Evolutionary conservation across 1,284 basidiomycete genomes (phyloP), one percentile per base, ranked within the genome.

Genomic region (Pseudozyma sp.): DNA sequence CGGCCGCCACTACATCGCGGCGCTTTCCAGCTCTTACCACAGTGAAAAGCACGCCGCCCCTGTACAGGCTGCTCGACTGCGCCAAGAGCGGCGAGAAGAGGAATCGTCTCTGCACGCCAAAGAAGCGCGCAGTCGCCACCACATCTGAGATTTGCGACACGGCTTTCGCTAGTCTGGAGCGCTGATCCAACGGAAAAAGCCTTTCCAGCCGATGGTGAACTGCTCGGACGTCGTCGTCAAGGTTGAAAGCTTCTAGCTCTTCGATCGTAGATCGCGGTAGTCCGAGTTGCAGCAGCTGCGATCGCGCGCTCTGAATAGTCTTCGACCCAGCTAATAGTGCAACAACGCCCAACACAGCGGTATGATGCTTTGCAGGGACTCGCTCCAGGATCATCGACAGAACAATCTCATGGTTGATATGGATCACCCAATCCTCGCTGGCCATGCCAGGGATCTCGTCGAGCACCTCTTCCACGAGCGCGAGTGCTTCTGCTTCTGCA

Each of bases 1-100:
- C 93, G 5, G 89, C 89, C 3, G 82, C 93, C 24, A 94, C 87
- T 13, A 93, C 87, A 65, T 94, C 92, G 3, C 87, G 86, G 24
- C 88, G 88, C 80, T 90, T 92, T 70, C 87, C 89, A 4, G 64
- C 61, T 60, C 89, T 87, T 4, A 90, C 89, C 2, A 94, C 89
- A 75, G 93, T 91, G 61, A 94, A 88, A 50, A 92, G 87, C 24
- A 93, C 86, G 0, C 92, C 92, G 55, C 91, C 88, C 47, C 89
- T 89, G 86, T 92, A 93, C 75, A 90, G 87, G 0, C 85, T 83
- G 72, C 89, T 88, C 69, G 81, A 84, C 56, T 83, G 79, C 88
- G 92, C 90, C 35, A 86, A 72, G 39, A 94, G 85, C 1, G 92
- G 92, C 64, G 89, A 88, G 81, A 94, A 90, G 45, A 87, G 86